These are phyloP conservation scores for Daldinia childiae DNA, from an alignment of 495 filamentous ascomycete genomes.

Conservation along the genomic window DNA sequence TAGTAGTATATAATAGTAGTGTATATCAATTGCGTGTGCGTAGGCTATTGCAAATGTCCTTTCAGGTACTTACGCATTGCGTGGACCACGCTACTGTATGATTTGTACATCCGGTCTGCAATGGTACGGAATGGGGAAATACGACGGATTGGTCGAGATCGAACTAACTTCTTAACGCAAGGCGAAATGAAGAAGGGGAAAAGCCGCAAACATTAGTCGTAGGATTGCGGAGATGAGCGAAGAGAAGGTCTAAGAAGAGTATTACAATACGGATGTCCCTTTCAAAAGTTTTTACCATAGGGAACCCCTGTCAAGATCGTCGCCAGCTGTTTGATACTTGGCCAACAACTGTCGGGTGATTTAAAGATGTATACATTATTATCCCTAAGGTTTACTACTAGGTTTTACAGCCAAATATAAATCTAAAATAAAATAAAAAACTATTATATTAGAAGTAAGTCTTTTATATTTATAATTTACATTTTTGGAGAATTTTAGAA, in stretches of 20 bases:
- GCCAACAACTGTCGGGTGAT: too few species aligned
- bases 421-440: too few species aligned
- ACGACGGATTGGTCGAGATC: slow-evolving; percentile 27
- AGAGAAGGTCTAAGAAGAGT: slow-evolving; percentile 24
- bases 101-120: slow-evolving; percentile 20
- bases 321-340: too few species aligned
- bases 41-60: slow-evolving; percentile 24
- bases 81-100: slow-evolving; percentile 7
- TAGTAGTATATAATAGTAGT: slow-evolving; percentile 6
- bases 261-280: too few species aligned
- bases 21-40: neutral
- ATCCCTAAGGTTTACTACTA: too few species aligned
- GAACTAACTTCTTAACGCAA: slow-evolving; percentile 35
- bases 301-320: too few species aligned
- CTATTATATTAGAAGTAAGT: too few species aligned
- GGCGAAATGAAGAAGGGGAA: slow-evolving; percentile 39
- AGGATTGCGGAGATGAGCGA: slow-evolving; percentile 45
- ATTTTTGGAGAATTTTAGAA: too few species aligned
- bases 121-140: slow-evolving; percentile 27
- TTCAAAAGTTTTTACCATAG: too few species aligned
- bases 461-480: too few species aligned
- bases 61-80: slow-evolving; percentile 16
- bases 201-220: slow-evolving; percentile 29
- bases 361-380: too few species aligned
- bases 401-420: too few species aligned